These are phyloP conservation scores for Talaromyces albobiverticillius DNA, from an alignment of 2,329 filamentous ascomycete genomes.

Conservation along the genomic window DNA sequence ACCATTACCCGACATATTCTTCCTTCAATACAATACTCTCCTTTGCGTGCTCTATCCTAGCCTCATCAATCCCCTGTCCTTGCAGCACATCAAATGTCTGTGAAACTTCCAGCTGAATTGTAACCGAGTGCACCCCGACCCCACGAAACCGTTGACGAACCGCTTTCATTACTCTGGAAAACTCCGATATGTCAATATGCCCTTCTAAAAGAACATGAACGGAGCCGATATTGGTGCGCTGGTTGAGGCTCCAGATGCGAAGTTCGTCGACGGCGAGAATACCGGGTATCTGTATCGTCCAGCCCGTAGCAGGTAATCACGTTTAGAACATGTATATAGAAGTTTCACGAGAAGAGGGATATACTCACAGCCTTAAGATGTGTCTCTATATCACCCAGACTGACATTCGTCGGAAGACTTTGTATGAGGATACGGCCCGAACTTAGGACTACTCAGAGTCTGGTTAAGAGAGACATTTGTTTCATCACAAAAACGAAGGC, in stretches of 20 bases:
- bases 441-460: slow-evolving; percentile 22
- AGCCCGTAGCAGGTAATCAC: slow-evolving; percentile 7
- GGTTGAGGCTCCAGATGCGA: slow-evolving; percentile 71
- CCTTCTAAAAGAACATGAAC: slow-evolving; percentile 63
- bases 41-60: neutral
- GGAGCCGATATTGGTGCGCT: slow-evolving; percentile 66
- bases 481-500: neutral
- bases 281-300: slow-evolving; percentile 56
- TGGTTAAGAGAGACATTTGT: neutral
- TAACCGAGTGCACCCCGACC: slow-evolving; percentile 70
- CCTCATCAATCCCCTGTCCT: neutral
- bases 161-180: slow-evolving; percentile 59
- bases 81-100: slow-evolving; percentile 8
- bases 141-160: slow-evolving; percentile 68
- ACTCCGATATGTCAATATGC: slow-evolving; percentile 51
- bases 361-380: slow-evolving; percentile 61
- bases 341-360: neutral
- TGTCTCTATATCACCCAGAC: slow-evolving; percentile 62
- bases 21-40: neutral
- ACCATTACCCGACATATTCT: neutral
- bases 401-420: slow-evolving; percentile 60
- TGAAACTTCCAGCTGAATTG: slow-evolving; percentile 64
- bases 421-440: slow-evolving; percentile 65
- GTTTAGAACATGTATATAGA: too few species aligned
- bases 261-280: slow-evolving; percentile 68